These are phyloP conservation scores for Taphrina communis DNA, from an alignment of 1,139 yeast genomes.

Conservation along the genomic window DNA sequence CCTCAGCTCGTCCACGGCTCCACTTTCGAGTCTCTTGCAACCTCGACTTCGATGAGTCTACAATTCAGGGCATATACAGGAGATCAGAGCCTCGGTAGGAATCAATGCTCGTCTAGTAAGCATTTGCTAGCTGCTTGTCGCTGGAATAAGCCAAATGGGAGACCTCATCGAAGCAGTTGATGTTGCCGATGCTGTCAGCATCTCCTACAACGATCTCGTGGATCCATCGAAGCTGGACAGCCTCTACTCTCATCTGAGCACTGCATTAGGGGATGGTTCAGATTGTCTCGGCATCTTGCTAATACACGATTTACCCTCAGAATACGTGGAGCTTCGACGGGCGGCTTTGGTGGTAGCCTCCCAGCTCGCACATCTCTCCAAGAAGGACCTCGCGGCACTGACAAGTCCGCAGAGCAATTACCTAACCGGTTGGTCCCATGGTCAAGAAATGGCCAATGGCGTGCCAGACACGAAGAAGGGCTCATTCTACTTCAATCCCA, in stretches of 20 bases:
- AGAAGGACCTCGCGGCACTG: conserved; percentile 52
- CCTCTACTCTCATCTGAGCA: conserved; percentile 27
- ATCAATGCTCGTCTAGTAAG: too few relatives aligned
- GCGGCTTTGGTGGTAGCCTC: conserved; percentile 59
- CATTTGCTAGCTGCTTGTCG: too few relatives aligned
- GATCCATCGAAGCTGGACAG: conserved; percentile 1
- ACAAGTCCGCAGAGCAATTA: conserved; percentile 61
- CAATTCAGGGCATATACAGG: too few relatives aligned
- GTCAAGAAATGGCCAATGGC: conserved; percentile 59
- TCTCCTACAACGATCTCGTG: conserved; percentile 24
- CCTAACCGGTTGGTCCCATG: conserved; percentile 72
- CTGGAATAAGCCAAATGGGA: not conserved
- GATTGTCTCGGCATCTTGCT: conserved; percentile 63
- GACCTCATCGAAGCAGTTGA: not conserved
- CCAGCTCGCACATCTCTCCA: conserved; percentile 57
- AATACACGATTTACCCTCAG: conserved; percentile 56
- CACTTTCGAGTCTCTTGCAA: not conserved
- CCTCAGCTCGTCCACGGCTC: conserved; percentile 1
- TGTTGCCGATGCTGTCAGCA: conserved; percentile 7
- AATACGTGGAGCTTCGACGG: conserved; percentile 55
- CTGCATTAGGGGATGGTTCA: conserved; percentile 60
- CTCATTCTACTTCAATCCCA: conserved; percentile 61
- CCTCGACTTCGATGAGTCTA: not conserved
- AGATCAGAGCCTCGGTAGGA: too few relatives aligned
- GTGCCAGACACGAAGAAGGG: conserved; percentile 63